Percentiles rank a stretch among this genome's conserved stretches.
Conservation (phyloP, 2,329 filamentous ascomycete genomes). For the Neofusicoccum umdonicola region DNA sequence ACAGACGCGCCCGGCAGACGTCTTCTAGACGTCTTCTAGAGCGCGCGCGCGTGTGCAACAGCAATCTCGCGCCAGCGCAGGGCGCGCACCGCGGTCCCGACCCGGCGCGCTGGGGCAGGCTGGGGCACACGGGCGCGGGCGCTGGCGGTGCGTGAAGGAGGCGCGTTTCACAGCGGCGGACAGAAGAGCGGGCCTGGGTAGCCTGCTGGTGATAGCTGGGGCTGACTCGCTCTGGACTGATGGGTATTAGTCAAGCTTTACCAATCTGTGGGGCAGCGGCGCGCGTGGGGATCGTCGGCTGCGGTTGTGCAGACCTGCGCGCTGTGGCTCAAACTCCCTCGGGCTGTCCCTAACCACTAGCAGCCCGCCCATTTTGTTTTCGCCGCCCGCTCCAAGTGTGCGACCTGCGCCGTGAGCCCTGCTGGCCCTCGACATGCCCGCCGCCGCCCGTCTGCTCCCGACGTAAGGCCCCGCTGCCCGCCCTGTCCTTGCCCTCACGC, state of each 20-base stretch:
- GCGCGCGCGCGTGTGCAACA: background rate
- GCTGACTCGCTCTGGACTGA: conserved; percentile 4
- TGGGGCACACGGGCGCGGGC: background rate
- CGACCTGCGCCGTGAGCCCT: no score
- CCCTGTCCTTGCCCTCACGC: background rate
- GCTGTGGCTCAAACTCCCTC: conserved; percentile 12
- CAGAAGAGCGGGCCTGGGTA: background rate
- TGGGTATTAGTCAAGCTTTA: conserved; percentile 10
- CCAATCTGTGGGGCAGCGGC: conserved; percentile 12
- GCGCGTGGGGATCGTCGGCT: conserved; percentile 7
- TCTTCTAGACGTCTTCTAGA: conserved; percentile 6
- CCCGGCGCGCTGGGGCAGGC: background rate
- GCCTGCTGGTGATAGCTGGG: background rate
- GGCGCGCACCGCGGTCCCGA: background rate
- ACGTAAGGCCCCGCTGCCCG: background rate
- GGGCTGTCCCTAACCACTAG: conserved; percentile 1
- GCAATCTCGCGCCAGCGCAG: background rate
- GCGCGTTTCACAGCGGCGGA: background rate
- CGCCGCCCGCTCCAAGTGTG: background rate
- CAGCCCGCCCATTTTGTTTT: conserved; percentile 5
- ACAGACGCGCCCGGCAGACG: background rate
- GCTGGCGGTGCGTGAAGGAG: background rate
- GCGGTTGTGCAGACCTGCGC: background rate
- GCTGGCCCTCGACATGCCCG: background rate
- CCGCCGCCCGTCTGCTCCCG: background rate